Evolutionary conservation across 306 rosid genomes (phyloP), one percentile per base, ranked within the genome.

Genomic region (Begonia masoniana): DNA sequence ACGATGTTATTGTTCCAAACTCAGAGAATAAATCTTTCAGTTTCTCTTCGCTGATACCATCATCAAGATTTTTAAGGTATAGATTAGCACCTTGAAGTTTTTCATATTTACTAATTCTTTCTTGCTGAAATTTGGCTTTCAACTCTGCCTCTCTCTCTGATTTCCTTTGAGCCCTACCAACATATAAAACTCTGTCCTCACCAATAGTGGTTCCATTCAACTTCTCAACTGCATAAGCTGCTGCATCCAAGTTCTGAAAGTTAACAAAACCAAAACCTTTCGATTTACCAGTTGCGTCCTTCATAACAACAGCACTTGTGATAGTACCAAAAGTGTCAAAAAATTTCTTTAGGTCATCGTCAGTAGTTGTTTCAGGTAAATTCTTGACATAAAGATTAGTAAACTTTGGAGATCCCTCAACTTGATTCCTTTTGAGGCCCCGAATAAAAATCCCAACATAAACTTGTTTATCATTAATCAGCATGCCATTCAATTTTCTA

Each of bases 181-280:
- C 95, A 61, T 57, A 89, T 56, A 78, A 60, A 57, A 72, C 80
- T 54, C 58, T 85, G 52, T 76, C 97, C 59, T 76, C 76, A 51
- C 64, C 71, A 57, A 56, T 1, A 9, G 70, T 10, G 49, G 66
- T 67, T 13, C 88, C 97, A 66, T 85, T 76, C 62, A 89, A 60
- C 54, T 43, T 67, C 57, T 78, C 91, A 65, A 82, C 86, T 16
- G 95, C 95, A 58, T 55, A 62, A 55, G 76, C 83, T 1, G 95
- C 95, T 4, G 70, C 56, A 23, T 82, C 82, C 17, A 79, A 48
- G 49, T 36, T 71, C 63, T 69, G 63, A 12, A 78, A 85, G 67
- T 82, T 85, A 21, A 83, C 94, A 73, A 89, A 89, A 16, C 97
- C 97, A 69, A 89, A 85, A 57, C 94, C 59, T 66, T 73, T 79